A percentile compares a stretch with the other conserved stretches of the same genome.
These are phyloP conservation scores for Colletotrichum eremochloae DNA, from an alignment of 2,329 filamentous ascomycete genomes.

Conservation along the genomic window DNA sequence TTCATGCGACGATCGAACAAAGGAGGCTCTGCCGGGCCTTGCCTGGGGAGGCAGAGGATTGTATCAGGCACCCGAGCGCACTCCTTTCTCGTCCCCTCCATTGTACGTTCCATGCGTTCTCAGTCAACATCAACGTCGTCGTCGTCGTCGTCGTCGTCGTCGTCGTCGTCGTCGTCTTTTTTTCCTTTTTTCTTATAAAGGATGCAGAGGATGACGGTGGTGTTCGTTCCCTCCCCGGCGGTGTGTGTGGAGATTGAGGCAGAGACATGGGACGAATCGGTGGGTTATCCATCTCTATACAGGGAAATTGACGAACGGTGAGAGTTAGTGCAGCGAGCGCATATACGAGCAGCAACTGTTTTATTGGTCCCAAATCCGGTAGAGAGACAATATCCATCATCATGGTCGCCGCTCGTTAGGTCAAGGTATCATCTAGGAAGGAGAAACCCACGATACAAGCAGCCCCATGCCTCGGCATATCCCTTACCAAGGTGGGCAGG, in stretches of 20 bases:
- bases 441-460: conserved; percentile 7
- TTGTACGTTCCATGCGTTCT: not conserved
- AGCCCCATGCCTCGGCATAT: conserved; percentile 32
- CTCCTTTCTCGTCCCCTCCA: conserved; percentile 8
- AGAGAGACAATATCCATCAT: conserved; percentile 24
- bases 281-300: conserved; percentile 15
- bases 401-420: conserved; percentile 22
- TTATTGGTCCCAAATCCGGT: conserved; percentile 27
- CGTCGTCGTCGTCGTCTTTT: not conserved
- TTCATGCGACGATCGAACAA: conserved; percentile 17
- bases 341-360: conserved; percentile 17
- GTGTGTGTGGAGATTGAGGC: not conserved
- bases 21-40: conserved; percentile 34
- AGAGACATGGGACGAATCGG: conserved; percentile 37
- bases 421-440: conserved; percentile 34
- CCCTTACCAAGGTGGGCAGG: conserved; percentile 26
- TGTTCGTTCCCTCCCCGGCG: not conserved
- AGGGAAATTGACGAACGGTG: conserved; percentile 26
- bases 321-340: not conserved
- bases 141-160: not conserved
- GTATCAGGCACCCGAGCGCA: conserved; percentile 30
- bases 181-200: too few relatives aligned
- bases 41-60: not conserved
- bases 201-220: conserved; percentile 30
- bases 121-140: not conserved